Evolutionary conservation across 345 rosid species (phyloP), one percentile per base, ranked within the genome.

Genomic region (Noccaea bulbosa): DNA sequence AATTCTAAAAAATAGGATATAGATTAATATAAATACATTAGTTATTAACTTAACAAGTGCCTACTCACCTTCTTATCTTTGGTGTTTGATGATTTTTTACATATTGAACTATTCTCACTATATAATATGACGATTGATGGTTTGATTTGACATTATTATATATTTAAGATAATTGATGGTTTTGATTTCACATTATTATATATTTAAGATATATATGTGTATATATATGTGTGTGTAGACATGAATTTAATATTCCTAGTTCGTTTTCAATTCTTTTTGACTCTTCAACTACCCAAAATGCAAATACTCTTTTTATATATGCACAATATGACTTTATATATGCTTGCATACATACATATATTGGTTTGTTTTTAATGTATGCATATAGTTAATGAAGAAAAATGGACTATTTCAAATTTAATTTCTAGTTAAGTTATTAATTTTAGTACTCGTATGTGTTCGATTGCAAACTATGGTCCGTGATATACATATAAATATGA

Each of bases 211-310:
- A 34, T 3, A 43, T 44, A 16, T 47, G 10, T 22, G 3, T 27
- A 2, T 24, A 0, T 1, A 22, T 22, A 22, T 24, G 30, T 24
- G 30, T 27, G 30, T 2, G 3, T 27, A 27, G 30, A 49, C 4
- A 15, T 20, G 22, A 20, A 33, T 15, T 27, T 39, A 34, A 52
- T 70, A 64, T 73, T 57, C 67, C 20, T 48, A 22, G 30, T 32
- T 73, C 65, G 40, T 48, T 48, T 58, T 58, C 51, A 22, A 37
- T 53, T 24, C 33, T 39, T 37, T 53, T 12, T 49, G 67, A 57
- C 72, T 58, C 77, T 59, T 73, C 72, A 10, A 53, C 72, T 49
- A 49, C 73, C 55, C 67, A 74, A 74, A 66, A 40, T 73, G 60
- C 77, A 66, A 17, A 58, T 55, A 47, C 65, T 64, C 57, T 54